Evolutionary conservation across 2,329 filamentous ascomycete species (phyloP).

Genomic region (Celoporthe dispersa): DNA sequence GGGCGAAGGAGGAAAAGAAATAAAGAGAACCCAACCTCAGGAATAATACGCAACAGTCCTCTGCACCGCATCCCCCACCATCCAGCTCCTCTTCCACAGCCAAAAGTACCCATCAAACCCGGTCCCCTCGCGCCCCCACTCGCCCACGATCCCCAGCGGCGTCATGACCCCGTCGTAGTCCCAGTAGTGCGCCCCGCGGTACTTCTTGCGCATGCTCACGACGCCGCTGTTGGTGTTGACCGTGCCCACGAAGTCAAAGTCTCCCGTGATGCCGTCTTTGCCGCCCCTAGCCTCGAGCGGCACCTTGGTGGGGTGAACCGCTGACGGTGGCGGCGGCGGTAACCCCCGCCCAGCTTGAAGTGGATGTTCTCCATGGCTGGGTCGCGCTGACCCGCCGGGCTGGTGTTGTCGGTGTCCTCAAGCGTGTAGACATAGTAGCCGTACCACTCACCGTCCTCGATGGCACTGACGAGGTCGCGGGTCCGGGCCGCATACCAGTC

Average conservation of each 20-base stretch:
- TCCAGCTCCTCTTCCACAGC: slow-evolving; percentile 31
- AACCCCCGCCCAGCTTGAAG: slow-evolving; percentile 23
- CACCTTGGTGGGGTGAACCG: slow-evolving; percentile 9
- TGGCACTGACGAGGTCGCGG: slow-evolving; percentile 26
- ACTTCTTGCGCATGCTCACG: slow-evolving; percentile 28
- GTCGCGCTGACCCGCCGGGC: slow-evolving; percentile 22
- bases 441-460: slow-evolving; percentile 30
- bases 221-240: slow-evolving; percentile 24
- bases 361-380: slow-evolving; percentile 31
- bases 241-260: slow-evolving; percentile 28
- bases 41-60: slow-evolving; percentile 27
- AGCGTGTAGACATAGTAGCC: slow-evolving; percentile 31
- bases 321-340: not conserved
- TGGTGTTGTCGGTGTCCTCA: slow-evolving; percentile 18
- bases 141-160: slow-evolving; percentile 39
- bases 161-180: slow-evolving; percentile 31
- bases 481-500: slow-evolving; percentile 27
- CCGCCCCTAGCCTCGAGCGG: slow-evolving; percentile 25
- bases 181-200: slow-evolving; percentile 27
- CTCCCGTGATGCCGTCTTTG: slow-evolving; percentile 27
- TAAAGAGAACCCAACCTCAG: not conserved
- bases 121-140: slow-evolving; percentile 32
- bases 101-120: slow-evolving; percentile 29
- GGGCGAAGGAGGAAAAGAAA: too few species aligned
- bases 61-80: slow-evolving; percentile 17